Evolutionary conservation across 345 rosid species (phyloP).

Genomic region (Trapa bicornis): DNA sequence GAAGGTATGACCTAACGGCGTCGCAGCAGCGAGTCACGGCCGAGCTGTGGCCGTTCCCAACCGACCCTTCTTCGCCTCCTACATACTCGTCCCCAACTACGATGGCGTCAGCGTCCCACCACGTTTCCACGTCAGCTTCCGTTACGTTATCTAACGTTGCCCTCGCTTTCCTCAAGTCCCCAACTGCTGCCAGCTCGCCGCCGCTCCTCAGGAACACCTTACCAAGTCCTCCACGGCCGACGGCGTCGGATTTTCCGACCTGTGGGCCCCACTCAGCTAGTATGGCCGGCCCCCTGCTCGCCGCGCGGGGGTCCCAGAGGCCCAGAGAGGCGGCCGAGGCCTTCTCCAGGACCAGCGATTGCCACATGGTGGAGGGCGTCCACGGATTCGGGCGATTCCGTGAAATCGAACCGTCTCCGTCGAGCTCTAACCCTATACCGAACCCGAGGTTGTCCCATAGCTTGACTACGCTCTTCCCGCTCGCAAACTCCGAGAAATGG

Average conservation of each 20-base stretch:
- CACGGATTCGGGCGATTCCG: not conserved
- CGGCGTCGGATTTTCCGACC: constrained; percentile 20
- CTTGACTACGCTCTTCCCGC: constrained; percentile 45
- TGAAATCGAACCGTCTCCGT: constrained; percentile 7
- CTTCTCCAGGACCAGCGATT: constrained; percentile 19
- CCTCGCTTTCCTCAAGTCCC: constrained; percentile 44
- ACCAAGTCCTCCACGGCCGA: constrained; percentile 20
- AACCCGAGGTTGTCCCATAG: constrained; percentile 43
- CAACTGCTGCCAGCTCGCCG: constrained; percentile 25
- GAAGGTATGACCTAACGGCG: constrained; percentile 4
- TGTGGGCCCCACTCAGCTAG: constrained; percentile 52
- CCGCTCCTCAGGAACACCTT: constrained; percentile 38
- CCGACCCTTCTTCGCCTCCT: not conserved
- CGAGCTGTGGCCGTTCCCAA: not conserved
- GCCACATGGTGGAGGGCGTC: constrained; percentile 19
- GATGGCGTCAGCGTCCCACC: constrained; percentile 61
- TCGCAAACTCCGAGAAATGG: constrained; percentile 27
- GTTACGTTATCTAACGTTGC: constrained; percentile 32
- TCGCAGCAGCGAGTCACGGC: constrained; percentile 8
- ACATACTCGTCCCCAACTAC: constrained; percentile 10
- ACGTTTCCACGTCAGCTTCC: constrained; percentile 26
- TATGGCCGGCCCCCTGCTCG: constrained; percentile 33
- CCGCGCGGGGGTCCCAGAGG: constrained; percentile 56
- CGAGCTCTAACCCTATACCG: constrained; percentile 24
- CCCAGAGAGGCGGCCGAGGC: constrained; percentile 18